Percentiles rank a stretch among this genome's conserved stretches.
phyloP scores from a whole-genome alignment of 1,284 basidiomycete species.

The Ustilago trichophora region DNA sequence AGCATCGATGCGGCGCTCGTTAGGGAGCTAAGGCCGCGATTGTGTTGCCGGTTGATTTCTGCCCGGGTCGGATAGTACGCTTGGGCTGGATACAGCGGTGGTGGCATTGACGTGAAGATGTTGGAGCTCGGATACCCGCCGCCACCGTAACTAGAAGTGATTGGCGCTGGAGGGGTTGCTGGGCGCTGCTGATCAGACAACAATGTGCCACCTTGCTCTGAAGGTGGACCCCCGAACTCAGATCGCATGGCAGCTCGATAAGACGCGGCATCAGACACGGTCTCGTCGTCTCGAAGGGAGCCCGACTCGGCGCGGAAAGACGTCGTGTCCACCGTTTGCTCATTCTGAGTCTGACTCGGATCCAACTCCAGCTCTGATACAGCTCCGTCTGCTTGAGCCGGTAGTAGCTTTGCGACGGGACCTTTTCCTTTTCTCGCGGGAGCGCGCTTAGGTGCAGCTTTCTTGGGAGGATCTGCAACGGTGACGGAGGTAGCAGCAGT shows the following conservation, averaged over 20 bases:
- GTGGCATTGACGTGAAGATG: slow-evolving; percentile 21
- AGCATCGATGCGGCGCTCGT: slow-evolving; percentile 18
- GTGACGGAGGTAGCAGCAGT: too few relatives aligned
- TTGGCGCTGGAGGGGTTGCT: not conserved
- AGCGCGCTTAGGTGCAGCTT: slow-evolving; percentile 6
- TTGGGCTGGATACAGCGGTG: slow-evolving; percentile 27
- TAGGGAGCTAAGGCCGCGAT: slow-evolving; percentile 14
- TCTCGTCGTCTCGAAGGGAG: not conserved
- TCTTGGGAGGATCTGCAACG: not conserved
- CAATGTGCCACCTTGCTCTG: not conserved
- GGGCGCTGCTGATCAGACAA: not conserved
- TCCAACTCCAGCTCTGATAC: slow-evolving; percentile 34
- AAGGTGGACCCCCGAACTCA: not conserved
- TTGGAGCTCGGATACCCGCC: not conserved
- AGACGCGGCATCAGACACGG: not conserved
- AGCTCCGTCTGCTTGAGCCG: slow-evolving; percentile 17
- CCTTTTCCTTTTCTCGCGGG: slow-evolving; percentile 14
- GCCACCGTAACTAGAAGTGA: too few relatives aligned
- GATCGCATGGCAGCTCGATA: not conserved
- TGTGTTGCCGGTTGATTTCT: slow-evolving; percentile 12
- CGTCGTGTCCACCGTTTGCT: too few relatives aligned
- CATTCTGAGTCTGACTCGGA: not conserved
- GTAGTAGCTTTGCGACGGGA: slow-evolving; percentile 15
- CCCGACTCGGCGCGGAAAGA: too few relatives aligned
- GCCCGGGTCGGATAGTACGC: slow-evolving; percentile 21